These are phyloP conservation scores for Yarrowia yakushimensis DNA, from an alignment of 805 yeast species.

Conservation along the genomic window DNA sequence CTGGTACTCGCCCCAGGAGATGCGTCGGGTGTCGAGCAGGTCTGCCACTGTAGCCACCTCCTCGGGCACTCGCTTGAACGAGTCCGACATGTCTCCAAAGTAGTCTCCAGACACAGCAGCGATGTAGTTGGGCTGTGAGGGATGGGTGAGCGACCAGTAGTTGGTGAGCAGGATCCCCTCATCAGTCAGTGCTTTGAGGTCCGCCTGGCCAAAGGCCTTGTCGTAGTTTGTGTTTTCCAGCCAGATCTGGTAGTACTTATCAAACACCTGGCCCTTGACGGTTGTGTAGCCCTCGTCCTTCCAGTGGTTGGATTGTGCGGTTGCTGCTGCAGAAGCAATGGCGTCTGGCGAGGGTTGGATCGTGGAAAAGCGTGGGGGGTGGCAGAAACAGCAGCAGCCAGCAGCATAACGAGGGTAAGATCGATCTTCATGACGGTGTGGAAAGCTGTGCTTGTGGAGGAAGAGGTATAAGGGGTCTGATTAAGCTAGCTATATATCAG, in stretches of 20 bases:
- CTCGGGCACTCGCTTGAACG: constrained; percentile 44
- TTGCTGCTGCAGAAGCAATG: constrained; percentile 35
- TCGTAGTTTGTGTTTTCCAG: constrained; percentile 52
- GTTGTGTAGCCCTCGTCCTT: constrained; percentile 35
- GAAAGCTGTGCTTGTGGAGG: too few relatives aligned
- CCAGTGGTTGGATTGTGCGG: constrained; percentile 36
- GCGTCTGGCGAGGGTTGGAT: constrained; percentile 38
- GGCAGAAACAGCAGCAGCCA: neutral
- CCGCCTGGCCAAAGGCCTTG: constrained; percentile 47
- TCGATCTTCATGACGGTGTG: neutral
- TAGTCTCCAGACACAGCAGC: constrained; percentile 52
- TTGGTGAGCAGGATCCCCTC: constrained; percentile 48
- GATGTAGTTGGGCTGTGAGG: constrained; percentile 54
- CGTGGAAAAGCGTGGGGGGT: neutral
- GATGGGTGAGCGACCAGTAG: constrained; percentile 52
- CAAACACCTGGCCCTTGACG: constrained; percentile 43
- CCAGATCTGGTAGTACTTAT: constrained; percentile 46
- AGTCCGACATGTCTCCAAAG: constrained; percentile 48
- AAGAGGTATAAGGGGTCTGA: neutral
- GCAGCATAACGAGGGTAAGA: neutral
- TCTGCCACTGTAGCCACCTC: constrained; percentile 50
- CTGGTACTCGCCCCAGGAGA: constrained; percentile 54
- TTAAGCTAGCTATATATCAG: neutral
- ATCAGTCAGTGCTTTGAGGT: constrained; percentile 44
- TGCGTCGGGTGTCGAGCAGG: constrained; percentile 45